Evolutionary conservation across 495 filamentous ascomycete species (phyloP).

Genomic region (Aspergillus olivimuriae): DNA sequence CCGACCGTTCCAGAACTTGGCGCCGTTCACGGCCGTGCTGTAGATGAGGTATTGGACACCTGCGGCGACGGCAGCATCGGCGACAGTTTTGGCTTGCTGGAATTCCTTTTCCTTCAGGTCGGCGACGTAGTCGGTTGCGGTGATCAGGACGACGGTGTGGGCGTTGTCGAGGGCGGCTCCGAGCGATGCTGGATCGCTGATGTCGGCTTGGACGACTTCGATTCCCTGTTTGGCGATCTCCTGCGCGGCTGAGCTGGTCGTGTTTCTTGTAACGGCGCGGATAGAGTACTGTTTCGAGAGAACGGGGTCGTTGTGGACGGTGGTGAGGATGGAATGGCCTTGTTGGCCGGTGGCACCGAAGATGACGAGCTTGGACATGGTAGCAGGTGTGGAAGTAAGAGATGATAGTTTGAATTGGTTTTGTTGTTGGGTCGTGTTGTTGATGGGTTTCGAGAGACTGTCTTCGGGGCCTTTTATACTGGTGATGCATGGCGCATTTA

Average conservation of each 20-base stretch:
- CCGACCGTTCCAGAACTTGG: constrained; percentile 9
- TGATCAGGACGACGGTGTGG: constrained; percentile 46
- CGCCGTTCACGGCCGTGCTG: constrained; percentile 33
- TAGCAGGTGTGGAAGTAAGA: neutral
- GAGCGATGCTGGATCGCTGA: constrained; percentile 34
- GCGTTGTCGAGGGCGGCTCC: constrained; percentile 33
- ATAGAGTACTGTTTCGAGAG: constrained; percentile 44
- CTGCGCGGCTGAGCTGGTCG: constrained; percentile 22
- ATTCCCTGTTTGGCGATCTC: constrained; percentile 27
- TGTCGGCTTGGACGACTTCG: constrained; percentile 44
- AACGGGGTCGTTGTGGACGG: constrained; percentile 41
- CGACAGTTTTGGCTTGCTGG: constrained; percentile 36
- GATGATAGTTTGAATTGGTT: neutral
- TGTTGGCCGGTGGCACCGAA: constrained; percentile 61
- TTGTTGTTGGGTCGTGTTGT: neutral
- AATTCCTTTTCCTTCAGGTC: constrained; percentile 30
- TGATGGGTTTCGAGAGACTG: no score
- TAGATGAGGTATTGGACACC: constrained; percentile 46
- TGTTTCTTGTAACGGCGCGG: constrained; percentile 46
- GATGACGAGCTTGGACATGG: constrained; percentile 37
- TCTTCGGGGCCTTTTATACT: no score
- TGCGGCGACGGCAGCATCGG: constrained; percentile 37
- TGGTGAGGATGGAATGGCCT: constrained; percentile 50
- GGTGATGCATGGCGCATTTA: no score
- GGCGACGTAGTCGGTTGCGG: constrained; percentile 26